Evolutionary conservation across 306 rosid species (phyloP).

Genomic region (Urtica urens): DNA sequence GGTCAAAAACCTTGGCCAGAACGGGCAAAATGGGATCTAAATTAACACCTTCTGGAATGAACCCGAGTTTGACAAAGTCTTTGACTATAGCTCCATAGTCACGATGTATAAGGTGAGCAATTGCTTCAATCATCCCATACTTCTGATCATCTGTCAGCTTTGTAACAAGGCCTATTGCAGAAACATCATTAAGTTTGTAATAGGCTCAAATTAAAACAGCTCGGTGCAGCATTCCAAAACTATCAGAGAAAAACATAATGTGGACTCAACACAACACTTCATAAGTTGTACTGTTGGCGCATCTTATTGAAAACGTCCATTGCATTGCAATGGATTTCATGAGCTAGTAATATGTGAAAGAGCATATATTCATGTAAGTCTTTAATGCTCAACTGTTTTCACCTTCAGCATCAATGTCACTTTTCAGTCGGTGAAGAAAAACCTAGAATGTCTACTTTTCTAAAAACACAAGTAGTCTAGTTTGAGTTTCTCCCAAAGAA

Average conservation of each 20-base stretch:
- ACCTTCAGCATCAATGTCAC: no score
- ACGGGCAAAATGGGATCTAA: constrained; percentile 93
- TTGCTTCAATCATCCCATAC: constrained; percentile 99
- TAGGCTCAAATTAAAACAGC: not conserved
- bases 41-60: constrained; percentile 91
- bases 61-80: constrained; percentile 86
- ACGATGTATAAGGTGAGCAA: constrained; percentile 92
- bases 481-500: not conserved
- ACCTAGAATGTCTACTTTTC: no score
- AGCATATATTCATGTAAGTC: no score
- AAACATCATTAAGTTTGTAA: constrained; percentile 9
- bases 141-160: constrained; percentile 92
- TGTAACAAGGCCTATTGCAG: constrained; percentile 81
- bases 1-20: constrained; percentile 94
- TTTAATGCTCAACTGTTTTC: no score
- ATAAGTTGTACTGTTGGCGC: no score
- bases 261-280: no score
- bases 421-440: no score
- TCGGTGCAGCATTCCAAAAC: not conserved
- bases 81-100: constrained; percentile 88
- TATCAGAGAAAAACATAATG: not conserved
- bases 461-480: not conserved
- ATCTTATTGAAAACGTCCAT: no score
- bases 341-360: no score
- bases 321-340: no score